Percentiles rank a stretch among this genome's conserved stretches.
Evolutionary conservation across 1,284 basidiomycete genomes (phyloP).

Genomic region (Cutaneotrichosporon cyanovorans): DNA sequence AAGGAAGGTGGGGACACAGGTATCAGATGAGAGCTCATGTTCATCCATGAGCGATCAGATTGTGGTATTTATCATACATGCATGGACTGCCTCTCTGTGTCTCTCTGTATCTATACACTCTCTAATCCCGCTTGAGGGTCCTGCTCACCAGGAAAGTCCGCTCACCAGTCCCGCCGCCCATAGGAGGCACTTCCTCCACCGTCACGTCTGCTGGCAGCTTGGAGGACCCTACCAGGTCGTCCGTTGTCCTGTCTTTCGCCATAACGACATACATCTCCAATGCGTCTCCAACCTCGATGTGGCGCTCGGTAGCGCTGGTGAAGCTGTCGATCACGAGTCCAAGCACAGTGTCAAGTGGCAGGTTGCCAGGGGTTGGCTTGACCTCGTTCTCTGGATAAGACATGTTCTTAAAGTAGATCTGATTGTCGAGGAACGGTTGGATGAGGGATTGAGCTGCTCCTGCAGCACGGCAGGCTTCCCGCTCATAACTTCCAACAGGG

Average conservation of each 20-base stretch:
- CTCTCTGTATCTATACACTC: constrained; percentile 6
- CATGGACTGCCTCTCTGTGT: constrained; percentile 14
- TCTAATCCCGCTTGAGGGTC: constrained; percentile 44
- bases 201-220: constrained; percentile 52
- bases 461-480: constrained; percentile 86
- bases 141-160: constrained; percentile 40
- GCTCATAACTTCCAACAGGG: constrained; percentile 90
- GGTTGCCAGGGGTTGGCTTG: constrained; percentile 66
- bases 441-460: constrained; percentile 83
- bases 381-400: constrained; percentile 29
- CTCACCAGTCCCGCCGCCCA: constrained; percentile 36
- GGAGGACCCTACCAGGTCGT: constrained; percentile 57
- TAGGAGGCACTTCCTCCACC: constrained; percentile 37
- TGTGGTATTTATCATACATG: constrained; percentile 17
- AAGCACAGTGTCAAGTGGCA: constrained; percentile 71
- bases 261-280: constrained; percentile 83
- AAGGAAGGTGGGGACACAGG: constrained; percentile 6
- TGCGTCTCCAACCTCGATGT: constrained; percentile 94
- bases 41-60: constrained; percentile 15
- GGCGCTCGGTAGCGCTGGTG: constrained; percentile 86
- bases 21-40: constrained; percentile 27
- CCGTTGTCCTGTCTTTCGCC: constrained; percentile 57
- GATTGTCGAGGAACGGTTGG: constrained; percentile 93
- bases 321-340: constrained; percentile 73
- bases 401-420: constrained; percentile 98